Base-by-base conservation (phyloP, 164 flowering plant genomes). In the Akebia trifoliata region DNA sequence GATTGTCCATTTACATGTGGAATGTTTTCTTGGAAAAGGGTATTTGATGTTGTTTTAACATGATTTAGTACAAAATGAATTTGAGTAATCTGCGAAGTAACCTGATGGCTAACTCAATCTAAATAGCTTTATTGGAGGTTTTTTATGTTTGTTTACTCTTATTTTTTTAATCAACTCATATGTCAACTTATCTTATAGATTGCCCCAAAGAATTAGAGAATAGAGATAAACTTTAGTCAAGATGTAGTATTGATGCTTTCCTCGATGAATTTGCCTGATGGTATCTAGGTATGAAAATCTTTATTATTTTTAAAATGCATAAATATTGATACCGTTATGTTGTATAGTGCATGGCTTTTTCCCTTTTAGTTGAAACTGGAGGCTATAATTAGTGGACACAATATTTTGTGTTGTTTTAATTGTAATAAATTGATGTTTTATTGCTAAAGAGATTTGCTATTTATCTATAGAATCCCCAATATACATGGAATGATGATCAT, bases 181-280 rank as follows among this genome's bases (percentile, higher is more conserved):
- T 50, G 0, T 50, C 24, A 30, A n/a, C 22, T 50, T 29, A 14
- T 29, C 21, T 49, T 66, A 18, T 66, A 93, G 99, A 81, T 94
- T 64, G 83, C 89, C 57, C 91, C 79, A 30, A 90, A 90, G 67
- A 84, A 96, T 15, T 94, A 97, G 99, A 88, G 74, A 70, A 21
- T 94, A 63, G 99, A 94, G 51, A 80, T 90, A 46, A 87, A 90
- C 68, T 82, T 75, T 67, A 84, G 75, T 67, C 99, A 90, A 69
- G 84, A 87, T 81, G 99, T 95, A 30, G 81, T 88, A n/a, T 69
- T 94, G 66, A 94, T 94, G 99, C 96, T 94, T 75, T 94, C 99
- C 53, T 88, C 99, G 1, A 86, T 94, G 93, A 94, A 83, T 66
- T 68, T 88, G 69, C 97, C 96, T 36, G 97, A 94, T 78, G 97